Conservation (phyloP, 306 rosid species). For the Bauhinia variegata region DNA sequence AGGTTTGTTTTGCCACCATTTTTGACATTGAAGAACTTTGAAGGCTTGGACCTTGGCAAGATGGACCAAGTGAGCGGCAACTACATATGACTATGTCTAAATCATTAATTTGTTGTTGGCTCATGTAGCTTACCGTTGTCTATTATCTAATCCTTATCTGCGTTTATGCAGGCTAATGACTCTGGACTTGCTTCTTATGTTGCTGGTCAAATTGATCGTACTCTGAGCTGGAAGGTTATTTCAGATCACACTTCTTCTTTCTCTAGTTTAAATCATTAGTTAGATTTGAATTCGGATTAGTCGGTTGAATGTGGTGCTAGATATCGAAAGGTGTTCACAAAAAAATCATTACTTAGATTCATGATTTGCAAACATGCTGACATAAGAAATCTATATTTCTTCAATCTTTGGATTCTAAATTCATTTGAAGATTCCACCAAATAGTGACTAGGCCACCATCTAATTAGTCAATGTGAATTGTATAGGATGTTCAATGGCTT, state of each 20-base stretch:
- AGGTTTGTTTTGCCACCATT: constrained; percentile 81
- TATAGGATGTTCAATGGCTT: constrained; percentile 96
- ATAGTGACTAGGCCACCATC: neutral
- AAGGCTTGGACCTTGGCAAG: constrained; percentile 80
- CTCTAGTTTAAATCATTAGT: constrained; percentile 4
- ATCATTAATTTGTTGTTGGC: neutral
- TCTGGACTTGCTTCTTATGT: constrained; percentile 93
- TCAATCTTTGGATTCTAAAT: too few species aligned
- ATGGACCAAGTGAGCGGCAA: constrained; percentile 64
- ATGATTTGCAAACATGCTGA: constrained; percentile 22
- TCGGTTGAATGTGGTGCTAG: too few species aligned
- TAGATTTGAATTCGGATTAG: too few species aligned
- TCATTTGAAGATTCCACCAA: too few species aligned
- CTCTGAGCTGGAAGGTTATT: constrained; percentile 90
- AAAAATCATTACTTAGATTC: constrained; percentile 18
- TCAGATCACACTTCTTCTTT: too few species aligned
- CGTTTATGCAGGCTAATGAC: constrained; percentile 61
- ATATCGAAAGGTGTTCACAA: too few species aligned
- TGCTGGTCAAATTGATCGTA: constrained; percentile 84
- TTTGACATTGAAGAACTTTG: constrained; percentile 93
- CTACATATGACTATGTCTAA: constrained; percentile 6
- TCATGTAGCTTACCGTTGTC: constrained; percentile 1
- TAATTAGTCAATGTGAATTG: constrained; percentile 6
- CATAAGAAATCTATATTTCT: neutral
- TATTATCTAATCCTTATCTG: constrained; percentile 4